Evolutionary conservation across 805 yeast species (phyloP).

Genomic region (Barnettozyma wickerhamii): DNA sequence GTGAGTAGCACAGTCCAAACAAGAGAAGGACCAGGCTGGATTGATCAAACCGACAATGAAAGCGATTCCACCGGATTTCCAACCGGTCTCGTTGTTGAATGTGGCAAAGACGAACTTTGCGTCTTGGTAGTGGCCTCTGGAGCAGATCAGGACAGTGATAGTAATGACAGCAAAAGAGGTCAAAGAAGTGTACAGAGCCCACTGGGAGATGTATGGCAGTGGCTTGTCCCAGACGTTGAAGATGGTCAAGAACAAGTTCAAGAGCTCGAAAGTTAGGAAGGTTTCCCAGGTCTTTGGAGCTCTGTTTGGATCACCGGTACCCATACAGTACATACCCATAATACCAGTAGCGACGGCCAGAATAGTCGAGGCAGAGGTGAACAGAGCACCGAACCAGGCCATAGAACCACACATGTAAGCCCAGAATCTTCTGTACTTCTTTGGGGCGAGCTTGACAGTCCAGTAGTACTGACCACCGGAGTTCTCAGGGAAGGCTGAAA

Average conservation of each 20-base stretch:
- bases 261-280: slow-evolving; percentile 42
- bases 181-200: slow-evolving; percentile 47
- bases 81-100: slow-evolving; percentile 55
- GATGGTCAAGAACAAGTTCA: slow-evolving; percentile 37
- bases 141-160: slow-evolving; percentile 45
- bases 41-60: slow-evolving; percentile 60
- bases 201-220: slow-evolving; percentile 43
- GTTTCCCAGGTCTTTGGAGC: slow-evolving; percentile 46
- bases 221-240: slow-evolving; percentile 46
- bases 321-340: slow-evolving; percentile 44
- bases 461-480: slow-evolving; percentile 58
- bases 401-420: slow-evolving; percentile 53
- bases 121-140: slow-evolving; percentile 45
- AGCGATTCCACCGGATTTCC: slow-evolving; percentile 52
- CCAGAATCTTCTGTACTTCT: slow-evolving; percentile 28
- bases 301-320: slow-evolving; percentile 29
- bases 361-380: slow-evolving; percentile 55
- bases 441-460: slow-evolving; percentile 49
- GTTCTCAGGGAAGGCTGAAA: slow-evolving; percentile 44
- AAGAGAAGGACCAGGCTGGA: slow-evolving; percentile 63
- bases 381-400: slow-evolving; percentile 58
- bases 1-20: slow-evolving; percentile 66
- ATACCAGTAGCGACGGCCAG: slow-evolving; percentile 46
- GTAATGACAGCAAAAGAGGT: slow-evolving; percentile 48
- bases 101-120: slow-evolving; percentile 48